Percentiles rank a stretch among this genome's conserved stretches.
Evolutionary conservation across 2,329 filamentous ascomycete species (phyloP).

Genomic region (Neonectria coccinea): DNA sequence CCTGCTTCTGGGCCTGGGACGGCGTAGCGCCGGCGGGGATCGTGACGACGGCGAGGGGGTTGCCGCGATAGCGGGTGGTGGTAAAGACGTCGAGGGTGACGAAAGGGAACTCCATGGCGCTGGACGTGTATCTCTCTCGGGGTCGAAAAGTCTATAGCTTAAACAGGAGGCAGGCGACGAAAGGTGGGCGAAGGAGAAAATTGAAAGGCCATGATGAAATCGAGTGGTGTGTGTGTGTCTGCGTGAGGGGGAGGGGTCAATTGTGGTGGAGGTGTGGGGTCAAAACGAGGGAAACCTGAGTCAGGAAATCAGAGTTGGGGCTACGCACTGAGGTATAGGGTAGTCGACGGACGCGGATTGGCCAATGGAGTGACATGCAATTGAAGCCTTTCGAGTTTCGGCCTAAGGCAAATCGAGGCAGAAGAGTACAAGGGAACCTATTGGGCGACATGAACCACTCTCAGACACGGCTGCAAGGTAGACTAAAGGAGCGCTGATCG

Average conservation of each 20-base stretch:
- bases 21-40: conserved; percentile 56
- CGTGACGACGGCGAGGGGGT: conserved; percentile 70
- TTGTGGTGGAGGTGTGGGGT: conserved; percentile 13
- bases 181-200: neutral
- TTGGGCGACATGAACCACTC: conserved; percentile 24
- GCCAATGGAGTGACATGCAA: neutral
- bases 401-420: conserved; percentile 13
- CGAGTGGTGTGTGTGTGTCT: conserved; percentile 1
- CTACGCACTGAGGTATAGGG: conserved; percentile 11
- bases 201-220: conserved; percentile 9
- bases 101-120: conserved; percentile 58
- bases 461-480: conserved; percentile 20
- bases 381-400: conserved; percentile 3
- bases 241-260: conserved; percentile 1
- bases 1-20: conserved; percentile 65
- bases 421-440: conserved; percentile 1
- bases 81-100: conserved; percentile 71
- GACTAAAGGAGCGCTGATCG: conserved; percentile 20
- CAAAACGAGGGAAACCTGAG: conserved; percentile 3
- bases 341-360: neutral
- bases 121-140: neutral
- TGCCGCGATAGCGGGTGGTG: conserved; percentile 62
- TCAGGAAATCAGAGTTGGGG: conserved; percentile 12
- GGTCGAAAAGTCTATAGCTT: neutral
- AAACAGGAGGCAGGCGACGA: too few relatives aligned